Evolutionary conservation across 176 grass and related monocot species (phyloP), one percentile per base, ranked within the genome.

Genomic region (Pontederia crassipes): DNA sequence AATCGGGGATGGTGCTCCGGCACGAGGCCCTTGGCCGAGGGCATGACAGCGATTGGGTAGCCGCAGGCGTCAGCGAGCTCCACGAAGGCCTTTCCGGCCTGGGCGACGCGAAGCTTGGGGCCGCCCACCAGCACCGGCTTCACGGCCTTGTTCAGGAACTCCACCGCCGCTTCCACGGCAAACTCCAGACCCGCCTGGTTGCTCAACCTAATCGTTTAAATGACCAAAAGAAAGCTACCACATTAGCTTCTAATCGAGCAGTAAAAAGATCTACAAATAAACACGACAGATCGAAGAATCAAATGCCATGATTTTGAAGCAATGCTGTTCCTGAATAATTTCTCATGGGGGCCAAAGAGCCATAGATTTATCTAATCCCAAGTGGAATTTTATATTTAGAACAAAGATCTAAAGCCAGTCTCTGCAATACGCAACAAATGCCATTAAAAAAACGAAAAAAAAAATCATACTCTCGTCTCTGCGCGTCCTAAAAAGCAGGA

Each of bases 21-120:
- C 47, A 95, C 89, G 20, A 86, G 28, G 0, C 85, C 89, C 68
- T 95, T 95, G 17, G 76, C 85, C 1, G 89, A 95, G 24, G 89
- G 89, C 85, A 89, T 83, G 10, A 74, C 51, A 2, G 89, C 79
- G 11, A 86, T 70, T 0, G 82, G 46, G 58, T 81, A 89, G 0
- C 85, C 85, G 56, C 79, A 80, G 0, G 66, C 24, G 28, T 78
- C 89, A 8, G 82, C 82, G 11, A 89, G 76, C 24, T 83, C 73
- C 2, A 73, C 73, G 9, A 89, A 95, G 24, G 85, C 89, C 47
- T 75, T 66, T 2, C 20, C 52, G 2, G 85, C 82, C 76, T 78
- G 89, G 2, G 89, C 76, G 32, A 95, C 85, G 4, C 85, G 81
- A 12, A 95, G 24, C 12, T 83, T 95, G 14, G 85, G 85, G 2